Evolutionary conservation across 768 basidiomycete genomes (phyloP), one percentile per base, ranked within the genome.

Genomic region (Mycena floridula): DNA sequence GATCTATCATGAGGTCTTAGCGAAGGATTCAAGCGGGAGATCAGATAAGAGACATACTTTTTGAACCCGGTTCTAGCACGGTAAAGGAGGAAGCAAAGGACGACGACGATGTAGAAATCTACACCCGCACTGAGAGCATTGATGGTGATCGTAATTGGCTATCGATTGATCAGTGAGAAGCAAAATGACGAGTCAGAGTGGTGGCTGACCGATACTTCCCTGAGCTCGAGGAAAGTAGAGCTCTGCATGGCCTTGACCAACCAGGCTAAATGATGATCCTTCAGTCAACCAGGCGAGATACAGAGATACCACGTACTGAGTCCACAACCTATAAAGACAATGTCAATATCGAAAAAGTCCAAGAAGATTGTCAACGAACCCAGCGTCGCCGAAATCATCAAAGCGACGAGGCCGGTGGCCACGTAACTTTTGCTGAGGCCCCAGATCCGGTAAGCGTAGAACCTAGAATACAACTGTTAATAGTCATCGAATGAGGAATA

Each of bases 41-140:
- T 7, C 30, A 22, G 23, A 36, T 32, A 16, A 9, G 25, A 25
- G n/a, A 4, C 32, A 15, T 27, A 50, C 49, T 39, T 40, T 16
- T 37, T 45, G 32, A 51, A 51, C 11, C 50, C 50, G 7, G 50
- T 51, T 28, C 37, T 18, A 9, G 50, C 48, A 25, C 28, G 16
- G 23, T 18, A 16, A n/a, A 52, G 40, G 15, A 52, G 20, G 36
- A 41, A 46, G 21, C 43, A 45, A 22, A 52, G 40, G 37, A 36
- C 43, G 9, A 16, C 43, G 8, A 48, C 50, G 15, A 52, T 52
- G 18, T 41, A 36, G 11, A 49, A 40, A 36, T 52, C 50, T 20
- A 22, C 16, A 24, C 44, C 38, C 13, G 44, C 39, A 8, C 42
- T 39, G 16, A 52, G 23, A 12, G 48, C 48, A 39, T 52, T 52